Evolutionary conservation across 345 rosid species (phyloP).

Genomic region (Streptanthus diversifolius): DNA sequence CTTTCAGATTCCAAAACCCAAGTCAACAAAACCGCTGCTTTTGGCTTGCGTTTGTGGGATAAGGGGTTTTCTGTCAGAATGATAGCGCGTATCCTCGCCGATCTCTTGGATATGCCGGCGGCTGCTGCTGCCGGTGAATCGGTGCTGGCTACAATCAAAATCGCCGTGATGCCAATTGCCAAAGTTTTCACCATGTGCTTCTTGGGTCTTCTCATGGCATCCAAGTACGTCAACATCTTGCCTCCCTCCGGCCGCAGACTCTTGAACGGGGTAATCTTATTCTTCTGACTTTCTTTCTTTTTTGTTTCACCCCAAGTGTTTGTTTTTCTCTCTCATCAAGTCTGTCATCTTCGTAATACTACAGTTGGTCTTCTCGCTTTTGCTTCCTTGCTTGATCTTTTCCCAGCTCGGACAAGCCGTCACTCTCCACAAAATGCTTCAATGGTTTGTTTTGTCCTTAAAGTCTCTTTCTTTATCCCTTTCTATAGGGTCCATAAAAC

Average conservation of each 20-base stretch:
- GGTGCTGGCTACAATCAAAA: conserved; percentile 56
- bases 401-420: conserved; percentile 97
- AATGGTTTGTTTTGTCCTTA: conserved; percentile 53
- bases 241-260: conserved; percentile 87
- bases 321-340: neutral
- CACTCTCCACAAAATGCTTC: conserved; percentile 71
- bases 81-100: conserved; percentile 46
- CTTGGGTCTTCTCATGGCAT: conserved; percentile 95
- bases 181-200: conserved; percentile 95
- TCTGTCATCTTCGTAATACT: neutral
- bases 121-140: conserved; percentile 50
- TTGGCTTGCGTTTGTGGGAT: neutral
- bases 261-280: conserved; percentile 72
- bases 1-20: neutral
- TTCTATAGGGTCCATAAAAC: neutral
- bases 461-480: neutral
- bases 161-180: conserved; percentile 93
- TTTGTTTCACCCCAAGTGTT: neutral
- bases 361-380: conserved; percentile 92
- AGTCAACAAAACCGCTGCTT: neutral
- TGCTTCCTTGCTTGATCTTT: conserved; percentile 97
- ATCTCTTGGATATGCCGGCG: conserved; percentile 29
- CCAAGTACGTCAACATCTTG: conserved; percentile 87
- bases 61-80: neutral
- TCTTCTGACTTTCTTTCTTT: neutral